Base-by-base conservation (phyloP, 768 basidiomycete genomes). In the Termitomyces sp. region DNA sequence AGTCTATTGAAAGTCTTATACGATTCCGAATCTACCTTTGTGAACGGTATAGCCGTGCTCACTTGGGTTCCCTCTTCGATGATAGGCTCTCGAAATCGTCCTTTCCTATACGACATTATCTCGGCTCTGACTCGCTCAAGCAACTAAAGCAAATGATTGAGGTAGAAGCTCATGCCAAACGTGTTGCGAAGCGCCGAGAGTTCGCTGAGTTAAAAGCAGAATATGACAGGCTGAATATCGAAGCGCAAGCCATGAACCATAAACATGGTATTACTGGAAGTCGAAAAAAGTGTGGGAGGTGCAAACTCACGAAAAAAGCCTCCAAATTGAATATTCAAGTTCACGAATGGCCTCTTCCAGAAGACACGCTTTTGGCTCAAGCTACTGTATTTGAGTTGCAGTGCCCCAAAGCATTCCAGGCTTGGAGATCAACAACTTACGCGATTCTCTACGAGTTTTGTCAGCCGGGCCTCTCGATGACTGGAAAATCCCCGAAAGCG, bases 301-400 rank as follows among this genome's bases (percentile, higher is more conserved):
- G 77, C 44, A 5, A 9, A 0, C 57, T 68, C 17, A 25, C 61
- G 19, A 21, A 12, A 1, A 5, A 61, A 45, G 66, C 69, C 0
- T 6, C 34, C 0, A 4, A 0, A 0, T 59, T 78, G 63, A 2
- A 4, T 0, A 79, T 81, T 23, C 0, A 25, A 0, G 59, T 76
- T 5, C 67, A 77, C 37, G 81, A 82, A 52, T 79, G 78, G 79
- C 81, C 80, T 0, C 59, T 82, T 39, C 78, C 80, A 0, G 30
- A 50, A 1, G 43, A 60, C 11, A 21, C 17, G 5, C 12, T 63
- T 4, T 28, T 54, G 7, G 68, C 69, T 0, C 63, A 72, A 50
- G 61, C 61, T 0, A 67, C 72, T 16, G 63, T 80, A 1, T 82
- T 81, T 50, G 78, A 81, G 56, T 57, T 79, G 2, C 55, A 61